These are phyloP conservation scores for Microbotryum silenes-acaulis DNA, from an alignment of 1,284 basidiomycete species.

Conservation along the genomic window DNA sequence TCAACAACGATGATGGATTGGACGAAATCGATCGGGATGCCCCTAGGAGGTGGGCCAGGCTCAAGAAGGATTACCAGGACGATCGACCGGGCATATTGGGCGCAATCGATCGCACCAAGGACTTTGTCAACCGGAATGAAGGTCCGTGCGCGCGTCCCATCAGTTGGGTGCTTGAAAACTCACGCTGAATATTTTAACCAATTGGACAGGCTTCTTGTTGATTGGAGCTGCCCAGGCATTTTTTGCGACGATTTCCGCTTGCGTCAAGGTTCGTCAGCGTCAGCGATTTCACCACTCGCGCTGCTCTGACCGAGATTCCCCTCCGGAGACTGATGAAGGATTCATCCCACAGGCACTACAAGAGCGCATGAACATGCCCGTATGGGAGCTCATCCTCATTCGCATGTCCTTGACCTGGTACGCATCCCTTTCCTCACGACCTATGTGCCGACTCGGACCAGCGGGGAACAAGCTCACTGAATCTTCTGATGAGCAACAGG, in stretches of 20 bases:
- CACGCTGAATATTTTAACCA: no score
- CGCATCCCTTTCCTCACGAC: neutral
- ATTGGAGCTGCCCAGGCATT: constrained; percentile 17
- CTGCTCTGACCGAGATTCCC: neutral
- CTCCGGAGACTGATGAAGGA: neutral
- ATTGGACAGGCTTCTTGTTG: constrained; percentile 17
- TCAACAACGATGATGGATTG: no score
- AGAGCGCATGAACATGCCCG: constrained; percentile 20
- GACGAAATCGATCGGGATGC: no score
- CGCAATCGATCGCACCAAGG: neutral
- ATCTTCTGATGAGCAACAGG: neutral
- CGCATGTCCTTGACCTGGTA: constrained; percentile 32
- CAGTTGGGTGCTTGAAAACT: no score
- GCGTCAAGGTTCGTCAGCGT: constrained; percentile 20
- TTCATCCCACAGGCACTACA: constrained; percentile 9
- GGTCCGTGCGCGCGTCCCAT: constrained; percentile 4
- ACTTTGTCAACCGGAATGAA: constrained; percentile 10
- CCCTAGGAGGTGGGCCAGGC: no score
- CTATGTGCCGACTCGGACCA: constrained; percentile 5
- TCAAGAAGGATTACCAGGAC: neutral
- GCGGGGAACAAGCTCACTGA: constrained; percentile 6
- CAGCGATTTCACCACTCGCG: no score
- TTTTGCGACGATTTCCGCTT: constrained; percentile 19
- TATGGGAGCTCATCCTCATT: constrained; percentile 32
- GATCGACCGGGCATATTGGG: neutral